Base-by-base conservation (phyloP, 768 basidiomycete species). In the Paxillus ammoniavirescens region DNA sequence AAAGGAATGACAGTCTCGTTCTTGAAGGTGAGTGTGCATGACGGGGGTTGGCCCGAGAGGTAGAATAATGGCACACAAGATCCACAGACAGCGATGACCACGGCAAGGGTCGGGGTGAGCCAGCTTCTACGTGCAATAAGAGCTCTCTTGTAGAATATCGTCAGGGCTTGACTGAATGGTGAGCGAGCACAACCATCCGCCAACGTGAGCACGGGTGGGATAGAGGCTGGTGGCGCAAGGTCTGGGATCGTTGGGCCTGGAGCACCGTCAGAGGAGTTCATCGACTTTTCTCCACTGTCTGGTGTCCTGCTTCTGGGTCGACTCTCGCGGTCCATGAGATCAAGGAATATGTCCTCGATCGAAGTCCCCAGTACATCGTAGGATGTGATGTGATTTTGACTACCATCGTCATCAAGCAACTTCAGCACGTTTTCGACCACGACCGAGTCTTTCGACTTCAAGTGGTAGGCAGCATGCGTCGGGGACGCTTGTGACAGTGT, bases 271-370 rank as follows among this genome's bases (percentile, higher is more conserved):
- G 48, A 31, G 21, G 56, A 63, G 17, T 52, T 44, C 33, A 60
- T 54, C 15, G 58, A 63, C 41, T 63, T 59, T 13, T 64, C 56
- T 3, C 55, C 57, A 13, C 74, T 69, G 26, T 78, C 71, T 14
- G 33, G 42, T 2, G 44, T 61, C 21, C 40, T 51, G 1, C 13
- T 26, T 35, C 26, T 4, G 26, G 6, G 26, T 26, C n/a, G 52
- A 28, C 15, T 42, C 49, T 66, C 62, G 4, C 77, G 72, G 44
- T 68, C 68, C 87, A 91, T 89, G 15, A 93, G 69, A 38, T 79
- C 76, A 17, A 93, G 75, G 72, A 93, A 92, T 42, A 93, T 87
- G 52, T 91, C 87, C 66, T 93, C 90, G 38, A 93, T 85, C 8
- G 87, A 82, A 0, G 89, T 85, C 9, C 87, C 84, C 18, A 87